Conservation (phyloP, 495 filamentous ascomycete species). For the Cetradonia linearis region DNA sequence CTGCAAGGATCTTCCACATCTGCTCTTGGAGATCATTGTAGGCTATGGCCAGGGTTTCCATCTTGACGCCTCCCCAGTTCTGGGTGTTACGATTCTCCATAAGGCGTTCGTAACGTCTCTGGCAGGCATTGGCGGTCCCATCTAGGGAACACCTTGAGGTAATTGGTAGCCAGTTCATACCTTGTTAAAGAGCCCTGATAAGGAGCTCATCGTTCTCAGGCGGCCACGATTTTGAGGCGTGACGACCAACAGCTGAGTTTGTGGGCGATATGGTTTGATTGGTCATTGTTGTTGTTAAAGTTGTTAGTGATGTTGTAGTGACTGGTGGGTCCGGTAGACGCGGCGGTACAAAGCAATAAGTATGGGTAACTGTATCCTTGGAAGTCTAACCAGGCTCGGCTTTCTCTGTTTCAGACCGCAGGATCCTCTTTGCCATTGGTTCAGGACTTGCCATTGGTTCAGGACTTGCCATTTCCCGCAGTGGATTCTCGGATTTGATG, state of each 20-base stretch:
- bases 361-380: not conserved
- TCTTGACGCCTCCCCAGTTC: constrained; percentile 56
- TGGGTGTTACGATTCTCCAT: constrained; percentile 51
- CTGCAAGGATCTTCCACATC: constrained; percentile 58
- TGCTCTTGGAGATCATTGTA: constrained; percentile 59
- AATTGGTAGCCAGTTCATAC: constrained; percentile 62
- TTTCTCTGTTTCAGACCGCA: not conserved
- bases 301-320: not conserved
- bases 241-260: not conserved
- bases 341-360: no score
- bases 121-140: constrained; percentile 66
- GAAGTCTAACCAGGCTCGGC: not conserved
- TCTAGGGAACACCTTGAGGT: constrained; percentile 53
- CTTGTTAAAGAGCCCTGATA: constrained; percentile 47
- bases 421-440: not conserved
- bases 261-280: not conserved
- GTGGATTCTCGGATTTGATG: constrained; percentile 7
- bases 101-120: constrained; percentile 53
- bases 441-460: not conserved
- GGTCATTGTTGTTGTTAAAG: not conserved
- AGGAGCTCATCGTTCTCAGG: constrained; percentile 56
- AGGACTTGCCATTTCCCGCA: no score
- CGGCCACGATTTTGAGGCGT: constrained; percentile 39
- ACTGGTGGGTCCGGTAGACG: not conserved
- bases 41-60: constrained; percentile 52